Conservation (phyloP, 1,284 basidiomycete species). For the Psilocybe mexicana region DNA sequence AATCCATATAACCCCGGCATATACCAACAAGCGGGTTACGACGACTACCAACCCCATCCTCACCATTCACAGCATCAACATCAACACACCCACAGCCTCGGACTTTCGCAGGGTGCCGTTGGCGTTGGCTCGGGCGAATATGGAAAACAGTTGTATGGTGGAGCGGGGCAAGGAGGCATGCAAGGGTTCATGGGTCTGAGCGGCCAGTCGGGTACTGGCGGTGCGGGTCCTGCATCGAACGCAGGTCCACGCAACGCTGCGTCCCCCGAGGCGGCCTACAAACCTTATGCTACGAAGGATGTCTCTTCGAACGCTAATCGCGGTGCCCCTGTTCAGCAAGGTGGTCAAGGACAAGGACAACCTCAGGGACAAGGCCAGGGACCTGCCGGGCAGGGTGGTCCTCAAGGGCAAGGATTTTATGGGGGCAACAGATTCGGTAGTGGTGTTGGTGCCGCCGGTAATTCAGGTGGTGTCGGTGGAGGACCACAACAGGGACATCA, state of each 20-base stretch:
- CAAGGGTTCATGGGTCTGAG: conserved; percentile 70
- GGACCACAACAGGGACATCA: conserved; percentile 50
- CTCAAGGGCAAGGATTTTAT: conserved; percentile 63
- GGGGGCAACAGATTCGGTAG: conserved; percentile 60
- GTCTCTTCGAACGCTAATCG: conserved; percentile 42
- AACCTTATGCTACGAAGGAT: conserved; percentile 71
- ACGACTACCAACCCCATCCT: conserved; percentile 61
- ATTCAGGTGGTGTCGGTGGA: conserved; percentile 37
- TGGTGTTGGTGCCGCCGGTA: conserved; percentile 38
- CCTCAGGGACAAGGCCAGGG: conserved; percentile 46
- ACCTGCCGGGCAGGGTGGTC: conserved; percentile 40
- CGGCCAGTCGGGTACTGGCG: conserved; percentile 51
- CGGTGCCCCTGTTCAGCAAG: conserved; percentile 46
- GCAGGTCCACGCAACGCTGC: conserved; percentile 43
- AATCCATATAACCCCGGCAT: conserved; percentile 59
- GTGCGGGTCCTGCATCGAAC: conserved; percentile 41
- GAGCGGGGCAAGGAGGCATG: conserved; percentile 49
- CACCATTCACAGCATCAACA: conserved; percentile 51
- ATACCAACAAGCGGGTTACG: conserved; percentile 68
- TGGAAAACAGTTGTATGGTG: conserved; percentile 64
- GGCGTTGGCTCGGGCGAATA: conserved; percentile 61
- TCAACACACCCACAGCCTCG: conserved; percentile 42
- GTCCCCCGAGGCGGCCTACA: conserved; percentile 73
- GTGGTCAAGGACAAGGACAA: conserved; percentile 38
- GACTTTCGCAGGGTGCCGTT: conserved; percentile 47